A percentile compares a stretch with the other conserved stretches of the same genome.
Conservation (phyloP, 176 grass and related monocot genomes). For the Bothriochloa decipiens region DNA sequence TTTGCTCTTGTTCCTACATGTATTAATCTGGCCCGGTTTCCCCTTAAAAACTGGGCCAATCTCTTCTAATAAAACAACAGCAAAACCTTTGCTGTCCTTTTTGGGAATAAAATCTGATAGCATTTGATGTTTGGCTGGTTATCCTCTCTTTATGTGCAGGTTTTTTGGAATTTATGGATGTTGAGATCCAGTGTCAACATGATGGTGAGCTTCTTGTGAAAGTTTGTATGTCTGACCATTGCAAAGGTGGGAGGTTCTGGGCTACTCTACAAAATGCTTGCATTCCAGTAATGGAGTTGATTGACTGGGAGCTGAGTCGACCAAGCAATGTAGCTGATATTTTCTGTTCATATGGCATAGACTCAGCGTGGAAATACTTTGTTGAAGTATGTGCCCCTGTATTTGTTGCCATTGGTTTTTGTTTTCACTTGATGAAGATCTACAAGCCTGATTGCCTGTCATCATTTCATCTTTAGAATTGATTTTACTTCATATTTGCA, state of each 20-base stretch:
- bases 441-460: neutral
- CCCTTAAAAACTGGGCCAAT: neutral
- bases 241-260: slow-evolving; percentile 68
- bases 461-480: slow-evolving; percentile 32
- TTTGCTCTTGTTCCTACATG: neutral
- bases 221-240: slow-evolving; percentile 78
- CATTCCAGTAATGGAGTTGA: slow-evolving; percentile 75
- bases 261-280: slow-evolving; percentile 76
- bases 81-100: neutral
- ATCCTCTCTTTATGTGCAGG: slow-evolving; percentile 50
- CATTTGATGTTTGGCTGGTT: slow-evolving; percentile 20
- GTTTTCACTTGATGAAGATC: slow-evolving; percentile 36
- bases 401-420: slow-evolving; percentile 34
- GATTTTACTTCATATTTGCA: slow-evolving; percentile 45
- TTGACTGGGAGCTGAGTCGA: slow-evolving; percentile 81
- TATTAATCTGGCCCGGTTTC: neutral
- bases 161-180: slow-evolving; percentile 73
- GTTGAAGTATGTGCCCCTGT: slow-evolving; percentile 57
- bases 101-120: neutral
- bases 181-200: slow-evolving; percentile 67
- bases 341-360: slow-evolving; percentile 78
- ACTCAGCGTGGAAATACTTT: slow-evolving; percentile 82
- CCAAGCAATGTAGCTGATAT: slow-evolving; percentile 63
- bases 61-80: neutral
- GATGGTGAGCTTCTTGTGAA: slow-evolving; percentile 66